phyloP scores from a whole-genome alignment of 2,329 filamentous ascomycete genomes.

The Dothistroma pini region DNA sequence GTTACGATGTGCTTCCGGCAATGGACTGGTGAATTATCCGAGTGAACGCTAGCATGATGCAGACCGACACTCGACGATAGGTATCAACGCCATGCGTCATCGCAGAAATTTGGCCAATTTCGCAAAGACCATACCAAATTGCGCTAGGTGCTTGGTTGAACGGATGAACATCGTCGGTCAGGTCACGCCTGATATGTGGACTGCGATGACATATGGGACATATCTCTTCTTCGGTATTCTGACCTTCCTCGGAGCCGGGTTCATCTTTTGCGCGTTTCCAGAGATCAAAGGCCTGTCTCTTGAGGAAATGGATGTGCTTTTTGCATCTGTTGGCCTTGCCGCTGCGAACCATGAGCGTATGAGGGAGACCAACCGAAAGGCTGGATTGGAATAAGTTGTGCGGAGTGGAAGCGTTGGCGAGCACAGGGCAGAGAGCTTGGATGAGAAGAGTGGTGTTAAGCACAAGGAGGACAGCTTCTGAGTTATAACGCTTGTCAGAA shows the following conservation, averaged over 20 bases:
- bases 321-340: conserved; percentile 56
- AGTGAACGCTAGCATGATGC: background rate
- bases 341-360: conserved; percentile 66
- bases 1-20: conserved; percentile 49
- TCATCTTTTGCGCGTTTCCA: conserved; percentile 52
- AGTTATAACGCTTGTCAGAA: background rate
- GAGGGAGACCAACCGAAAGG: conserved; percentile 67
- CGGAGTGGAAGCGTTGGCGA: conserved; percentile 20
- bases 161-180: conserved; percentile 57
- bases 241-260: conserved; percentile 58
- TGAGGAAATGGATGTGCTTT: conserved; percentile 37
- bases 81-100: conserved; percentile 54
- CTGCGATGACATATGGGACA: conserved; percentile 63
- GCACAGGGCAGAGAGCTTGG: conserved; percentile 3
- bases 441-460: conserved; percentile 20
- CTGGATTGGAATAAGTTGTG: conserved; percentile 53
- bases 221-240: conserved; percentile 68
- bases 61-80: background rate
- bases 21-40: conserved; percentile 41
- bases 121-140: conserved; percentile 66
- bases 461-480: conserved; percentile 12
- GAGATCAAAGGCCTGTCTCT: conserved; percentile 53
- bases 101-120: conserved; percentile 70
- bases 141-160: conserved; percentile 57
- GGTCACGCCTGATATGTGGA: conserved; percentile 62